These are phyloP conservation scores for Penicillium sp. DNA, from an alignment of 2,329 filamentous ascomycete genomes.

Conservation along the genomic window DNA sequence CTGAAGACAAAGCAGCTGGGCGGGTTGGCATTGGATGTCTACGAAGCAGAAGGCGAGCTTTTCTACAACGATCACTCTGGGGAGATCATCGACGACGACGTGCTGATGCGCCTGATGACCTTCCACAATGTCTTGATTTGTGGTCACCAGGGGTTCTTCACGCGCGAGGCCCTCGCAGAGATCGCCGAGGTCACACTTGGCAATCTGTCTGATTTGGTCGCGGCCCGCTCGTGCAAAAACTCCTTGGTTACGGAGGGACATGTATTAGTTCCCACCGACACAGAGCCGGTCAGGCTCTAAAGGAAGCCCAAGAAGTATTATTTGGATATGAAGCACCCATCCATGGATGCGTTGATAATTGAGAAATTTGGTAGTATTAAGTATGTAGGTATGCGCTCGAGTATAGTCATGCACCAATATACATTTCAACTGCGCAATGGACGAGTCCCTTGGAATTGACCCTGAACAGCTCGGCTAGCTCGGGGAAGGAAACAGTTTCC, in stretches of 20 bases:
- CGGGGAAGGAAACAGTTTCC: constrained; percentile 31
- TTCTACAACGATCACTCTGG: constrained; percentile 67
- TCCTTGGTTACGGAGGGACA: constrained; percentile 33
- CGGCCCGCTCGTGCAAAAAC: constrained; percentile 29
- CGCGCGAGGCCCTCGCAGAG: constrained; percentile 62
- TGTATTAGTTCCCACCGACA: constrained; percentile 25
- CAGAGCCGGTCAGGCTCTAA: constrained; percentile 34
- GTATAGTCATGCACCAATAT: not conserved
- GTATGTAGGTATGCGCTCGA: not conserved
- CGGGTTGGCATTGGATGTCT: constrained; percentile 66
- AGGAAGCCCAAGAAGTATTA: not conserved
- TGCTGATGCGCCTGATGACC: constrained; percentile 64
- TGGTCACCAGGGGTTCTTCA: constrained; percentile 70
- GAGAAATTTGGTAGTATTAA: not conserved
- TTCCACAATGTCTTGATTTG: constrained; percentile 68
- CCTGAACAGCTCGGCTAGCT: constrained; percentile 18
- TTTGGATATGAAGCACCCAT: not conserved
- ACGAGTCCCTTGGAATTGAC: constrained; percentile 18
- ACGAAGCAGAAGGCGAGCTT: constrained; percentile 60
- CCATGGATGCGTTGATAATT: not conserved
- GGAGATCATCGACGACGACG: constrained; percentile 66
- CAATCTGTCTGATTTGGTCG: constrained; percentile 50
- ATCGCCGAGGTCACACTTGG: constrained; percentile 61
- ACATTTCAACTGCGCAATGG: constrained; percentile 8
- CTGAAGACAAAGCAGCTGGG: constrained; percentile 62